A percentile compares a stretch with the other conserved stretches of the same genome.
These are phyloP conservation scores for Miamiensis avidus DNA, from an alignment of 169 alveolate genomes.

Conservation along the genomic window DNA sequence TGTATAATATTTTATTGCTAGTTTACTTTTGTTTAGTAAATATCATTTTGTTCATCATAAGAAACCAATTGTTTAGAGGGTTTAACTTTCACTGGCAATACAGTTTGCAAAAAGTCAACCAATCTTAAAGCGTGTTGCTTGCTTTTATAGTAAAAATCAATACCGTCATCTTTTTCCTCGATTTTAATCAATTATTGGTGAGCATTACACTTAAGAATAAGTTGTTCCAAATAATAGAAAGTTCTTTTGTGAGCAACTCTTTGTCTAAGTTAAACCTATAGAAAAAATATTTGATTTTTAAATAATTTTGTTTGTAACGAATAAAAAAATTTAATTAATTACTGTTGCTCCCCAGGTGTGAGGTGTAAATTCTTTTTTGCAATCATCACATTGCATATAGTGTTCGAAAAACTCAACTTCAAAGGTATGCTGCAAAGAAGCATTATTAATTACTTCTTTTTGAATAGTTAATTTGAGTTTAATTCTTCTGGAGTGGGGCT, in stretches of 20 bases:
- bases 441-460: slow-evolving; percentile 93
- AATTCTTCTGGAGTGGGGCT: slow-evolving; percentile 96
- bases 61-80: slow-evolving; percentile 91
- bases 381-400: slow-evolving; percentile 96
- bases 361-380: slow-evolving; percentile 98
- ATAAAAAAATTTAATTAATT: no score
- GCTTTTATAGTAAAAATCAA: slow-evolving; percentile 95
- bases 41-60: slow-evolving; percentile 90
- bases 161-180: slow-evolving; percentile 95
- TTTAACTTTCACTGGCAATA: slow-evolving; percentile 87
- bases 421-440: slow-evolving; percentile 89
- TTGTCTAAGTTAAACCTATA: slow-evolving; percentile 90
- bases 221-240: slow-evolving; percentile 95
- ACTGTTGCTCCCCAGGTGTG: slow-evolving; percentile 96
- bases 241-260: slow-evolving; percentile 97
- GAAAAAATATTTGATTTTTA: no score
- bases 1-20: not conserved
- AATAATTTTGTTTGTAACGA: no score
- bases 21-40: slow-evolving; percentile 82
- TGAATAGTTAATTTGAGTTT: slow-evolving; percentile 95
- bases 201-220: slow-evolving; percentile 94
- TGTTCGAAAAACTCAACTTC: slow-evolving; percentile 90
- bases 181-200: slow-evolving; percentile 92
- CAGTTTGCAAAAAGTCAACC: slow-evolving; percentile 92
- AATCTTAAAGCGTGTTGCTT: slow-evolving; percentile 94